Percentiles rank a stretch among this genome's conserved stretches.
phyloP scores from a whole-genome alignment of 306 rosid genomes.

The Malus sylvestris region DNA sequence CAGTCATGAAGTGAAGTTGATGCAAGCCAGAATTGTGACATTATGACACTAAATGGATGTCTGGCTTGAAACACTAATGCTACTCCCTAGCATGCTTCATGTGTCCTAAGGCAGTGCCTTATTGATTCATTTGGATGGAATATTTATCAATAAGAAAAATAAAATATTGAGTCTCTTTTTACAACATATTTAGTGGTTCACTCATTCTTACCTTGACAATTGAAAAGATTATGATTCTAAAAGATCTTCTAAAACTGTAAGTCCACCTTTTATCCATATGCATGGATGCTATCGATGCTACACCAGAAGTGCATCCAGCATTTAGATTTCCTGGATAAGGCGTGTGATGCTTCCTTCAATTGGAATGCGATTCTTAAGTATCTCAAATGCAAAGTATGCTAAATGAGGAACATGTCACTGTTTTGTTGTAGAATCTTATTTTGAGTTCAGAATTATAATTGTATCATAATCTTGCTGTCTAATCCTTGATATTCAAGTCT shows the following conservation, averaged over 20 bases:
- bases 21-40: background rate
- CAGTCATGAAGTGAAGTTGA: background rate
- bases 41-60: background rate
- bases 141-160: background rate
- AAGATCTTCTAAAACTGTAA: background rate
- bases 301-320: background rate
- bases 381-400: background rate
- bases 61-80: no score
- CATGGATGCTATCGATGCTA: background rate
- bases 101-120: background rate
- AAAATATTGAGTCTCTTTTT: background rate
- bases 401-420: background rate
- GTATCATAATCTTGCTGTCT: background rate
- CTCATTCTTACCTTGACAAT: background rate
- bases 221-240: background rate
- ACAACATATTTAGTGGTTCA: background rate
- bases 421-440: background rate
- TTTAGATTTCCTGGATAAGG: background rate
- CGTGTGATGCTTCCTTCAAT: background rate
- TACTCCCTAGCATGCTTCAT: background rate
- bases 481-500: background rate
- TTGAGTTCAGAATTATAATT: background rate
- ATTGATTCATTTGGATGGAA: background rate
- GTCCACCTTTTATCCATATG: background rate
- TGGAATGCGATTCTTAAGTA: background rate